Conservation (phyloP, 75 land plant species). For the Pseudotsuga menziesii region DNA sequence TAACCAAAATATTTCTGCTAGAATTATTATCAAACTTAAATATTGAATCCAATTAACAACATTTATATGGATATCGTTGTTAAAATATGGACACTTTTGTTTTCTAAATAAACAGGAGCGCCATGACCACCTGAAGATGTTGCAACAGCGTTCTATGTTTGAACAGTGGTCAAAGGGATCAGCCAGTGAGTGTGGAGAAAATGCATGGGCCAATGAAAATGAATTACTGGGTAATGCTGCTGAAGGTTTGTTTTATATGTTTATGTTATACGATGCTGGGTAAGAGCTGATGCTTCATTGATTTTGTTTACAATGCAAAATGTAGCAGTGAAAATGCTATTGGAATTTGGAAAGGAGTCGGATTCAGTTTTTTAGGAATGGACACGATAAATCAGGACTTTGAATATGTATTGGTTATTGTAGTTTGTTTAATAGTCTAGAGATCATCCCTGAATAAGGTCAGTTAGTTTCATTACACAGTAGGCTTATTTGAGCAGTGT, state of each 20-base stretch:
- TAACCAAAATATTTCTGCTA: not conserved
- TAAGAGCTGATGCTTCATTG: not conserved
- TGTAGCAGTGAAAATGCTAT: not conserved
- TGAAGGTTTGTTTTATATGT: slow-evolving; percentile 32
- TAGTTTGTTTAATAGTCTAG: not conserved
- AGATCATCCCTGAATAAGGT: not conserved
- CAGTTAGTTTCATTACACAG: not conserved
- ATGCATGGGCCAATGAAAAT: slow-evolving; percentile 16
- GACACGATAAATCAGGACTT: not conserved
- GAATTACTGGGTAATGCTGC: slow-evolving; percentile 46
- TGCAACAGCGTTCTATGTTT: slow-evolving; percentile 48
- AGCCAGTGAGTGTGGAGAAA: slow-evolving; percentile 12
- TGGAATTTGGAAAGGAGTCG: not conserved
- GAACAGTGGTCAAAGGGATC: slow-evolving; percentile 14
- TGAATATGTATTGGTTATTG: not conserved
- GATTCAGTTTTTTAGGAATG: not conserved
- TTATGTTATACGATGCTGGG: not conserved
- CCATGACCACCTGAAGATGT: slow-evolving; percentile 75
- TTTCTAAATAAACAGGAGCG: slow-evolving; percentile 52
- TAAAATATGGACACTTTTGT: slow-evolving; percentile 4
- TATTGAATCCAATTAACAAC: not conserved
- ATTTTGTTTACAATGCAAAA: not conserved
- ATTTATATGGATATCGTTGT: not conserved
- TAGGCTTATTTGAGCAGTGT: not conserved
- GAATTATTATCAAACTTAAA: not conserved